phyloP scores from a whole-genome alignment of 1,284 basidiomycete genomes.

The Ustilago crameri region DNA sequence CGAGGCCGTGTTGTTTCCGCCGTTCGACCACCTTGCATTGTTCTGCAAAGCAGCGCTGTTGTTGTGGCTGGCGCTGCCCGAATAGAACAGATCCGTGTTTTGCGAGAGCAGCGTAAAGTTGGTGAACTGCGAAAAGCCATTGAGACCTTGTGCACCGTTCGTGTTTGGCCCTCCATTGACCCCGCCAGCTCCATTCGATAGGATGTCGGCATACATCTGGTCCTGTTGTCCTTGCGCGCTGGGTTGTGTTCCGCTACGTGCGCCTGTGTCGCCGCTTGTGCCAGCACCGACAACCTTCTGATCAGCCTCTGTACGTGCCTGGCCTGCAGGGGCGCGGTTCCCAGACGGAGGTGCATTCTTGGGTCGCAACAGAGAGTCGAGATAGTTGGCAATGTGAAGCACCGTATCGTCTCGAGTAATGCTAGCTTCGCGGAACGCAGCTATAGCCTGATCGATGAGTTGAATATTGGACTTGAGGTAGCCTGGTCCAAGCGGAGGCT shows the following conservation, averaged over 20 bases:
- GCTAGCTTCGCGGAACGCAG: conserved; percentile 39
- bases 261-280: background rate
- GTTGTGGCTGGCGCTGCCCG: conserved; percentile 3
- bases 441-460: conserved; percentile 41
- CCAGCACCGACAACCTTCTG: background rate
- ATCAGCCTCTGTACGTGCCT: background rate
- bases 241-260: background rate
- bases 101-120: conserved; percentile 37
- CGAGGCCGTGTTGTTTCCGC: background rate
- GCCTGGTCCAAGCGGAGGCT: conserved; percentile 40
- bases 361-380: conserved; percentile 41
- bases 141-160: background rate
- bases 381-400: conserved; percentile 40
- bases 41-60: background rate
- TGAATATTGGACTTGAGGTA: conserved; percentile 44
- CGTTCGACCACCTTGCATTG: conserved; percentile 13
- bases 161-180: conserved; percentile 4
- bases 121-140: conserved; percentile 21
- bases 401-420: conserved; percentile 45
- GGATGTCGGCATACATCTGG: background rate
- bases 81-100: conserved; percentile 36
- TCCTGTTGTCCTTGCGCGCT: too few species aligned
- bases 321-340: conserved; percentile 3
- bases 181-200: background rate
- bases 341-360: conserved; percentile 22